These are phyloP conservation scores for Fraxinus latifolia DNA, from an alignment of 305 asterid genomes.

Conservation along the genomic window DNA sequence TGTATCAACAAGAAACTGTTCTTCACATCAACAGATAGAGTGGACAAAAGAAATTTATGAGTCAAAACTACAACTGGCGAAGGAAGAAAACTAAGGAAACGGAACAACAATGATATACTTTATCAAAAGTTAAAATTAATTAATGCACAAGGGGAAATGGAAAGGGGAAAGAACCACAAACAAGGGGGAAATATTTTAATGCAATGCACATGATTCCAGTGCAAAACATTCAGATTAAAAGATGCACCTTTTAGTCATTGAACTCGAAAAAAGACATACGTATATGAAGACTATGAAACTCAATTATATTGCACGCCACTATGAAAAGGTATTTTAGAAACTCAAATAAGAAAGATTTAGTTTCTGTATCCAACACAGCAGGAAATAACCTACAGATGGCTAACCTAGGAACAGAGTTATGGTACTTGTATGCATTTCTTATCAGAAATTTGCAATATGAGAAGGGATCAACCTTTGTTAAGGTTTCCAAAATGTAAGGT, in stretches of 20 bases:
- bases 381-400: constrained; percentile 6
- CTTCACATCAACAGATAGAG: constrained; percentile 4
- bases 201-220: not conserved
- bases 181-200: not conserved
- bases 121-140: not conserved
- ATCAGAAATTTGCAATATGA: constrained; percentile 2
- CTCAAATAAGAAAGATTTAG: not conserved
- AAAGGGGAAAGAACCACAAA: not conserved
- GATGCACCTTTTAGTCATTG: not conserved
- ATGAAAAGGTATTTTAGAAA: not conserved
- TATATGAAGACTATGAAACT: constrained; percentile 13
- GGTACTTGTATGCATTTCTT: constrained; percentile 3
- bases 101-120: not conserved
- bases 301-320: constrained; percentile 2
- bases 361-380: constrained; percentile 8
- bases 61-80: not conserved
- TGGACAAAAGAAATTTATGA: not conserved
- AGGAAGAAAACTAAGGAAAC: constrained; percentile 8
- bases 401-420: not conserved
- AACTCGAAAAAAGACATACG: not conserved
- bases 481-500: constrained; percentile 78
- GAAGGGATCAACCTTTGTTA: constrained; percentile 65
- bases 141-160: not conserved
- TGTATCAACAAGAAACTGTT: constrained; percentile 17
- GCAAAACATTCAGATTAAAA: not conserved